Base-by-base conservation (phyloP, 2,329 filamentous ascomycete species). In the Colletotrichum sp. region DNA sequence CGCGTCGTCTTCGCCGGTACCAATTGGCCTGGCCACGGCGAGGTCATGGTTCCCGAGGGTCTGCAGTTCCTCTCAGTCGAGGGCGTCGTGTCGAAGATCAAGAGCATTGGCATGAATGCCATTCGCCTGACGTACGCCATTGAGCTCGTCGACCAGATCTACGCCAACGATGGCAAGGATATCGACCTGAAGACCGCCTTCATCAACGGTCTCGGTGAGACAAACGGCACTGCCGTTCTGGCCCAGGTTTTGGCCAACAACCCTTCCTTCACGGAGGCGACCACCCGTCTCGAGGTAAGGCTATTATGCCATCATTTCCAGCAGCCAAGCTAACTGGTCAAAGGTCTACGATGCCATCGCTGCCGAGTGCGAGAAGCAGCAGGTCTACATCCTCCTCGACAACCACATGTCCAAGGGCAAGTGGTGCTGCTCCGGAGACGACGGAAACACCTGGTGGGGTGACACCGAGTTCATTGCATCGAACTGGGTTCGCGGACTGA, bases 11-110 rank as follows among this genome's bases (percentile, higher is more conserved):
- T 89, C 71, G 90, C 89, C 6, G 91, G 91, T 0, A 87, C 87
- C 14, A 93, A 93, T 78, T 93, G 91, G 92, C 90, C 91, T 0
- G 92, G 91, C 1, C 88, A 90, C 18, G 88, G 87, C 60, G 91
- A 92, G 60, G 87, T 89, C n/a, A 93, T 93, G 91, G 86, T 93
- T 1, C 92, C 91, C 0, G 92, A 93, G 77, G 92, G 92, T 5
- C 85, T 93, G 4, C 91, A 92, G 80, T 92, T 92, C 81, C 88
- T 89, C 43, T 92, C 91, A 0, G 86, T 93, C 64, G 83, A 86
- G 48, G 83, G 82, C 9, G 89, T 93, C 43, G 88, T 92, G 1
- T 82, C 87, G 5, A 89, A 89, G 82, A 87, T 93, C 79, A 92
- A 91, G 79, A 87, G 87, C 74, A 80, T 92, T 1, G 91, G 91